Evolutionary conservation across 148 eudicot species (phyloP), one percentile per base, ranked within the genome.

Genomic region (Fallopia convolvulus): DNA sequence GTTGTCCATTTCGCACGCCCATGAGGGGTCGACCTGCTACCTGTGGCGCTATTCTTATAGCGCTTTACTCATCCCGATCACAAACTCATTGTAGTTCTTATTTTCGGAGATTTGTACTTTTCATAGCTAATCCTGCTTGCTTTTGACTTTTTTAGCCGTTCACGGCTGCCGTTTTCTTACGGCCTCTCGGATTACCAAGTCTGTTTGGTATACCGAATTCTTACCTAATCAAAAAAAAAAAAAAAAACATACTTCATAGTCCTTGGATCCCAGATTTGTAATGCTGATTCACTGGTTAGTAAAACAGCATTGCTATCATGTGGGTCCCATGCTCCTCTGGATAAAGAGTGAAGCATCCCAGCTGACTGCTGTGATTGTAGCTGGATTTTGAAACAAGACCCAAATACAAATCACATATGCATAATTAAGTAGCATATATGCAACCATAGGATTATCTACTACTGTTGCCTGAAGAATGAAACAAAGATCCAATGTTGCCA

Each of bases 321-420:
- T 26, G 99, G 98, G 82, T 96, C 93, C 99, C 99, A 93, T 41
- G 98, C 97, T 77, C 99, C 99, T 77, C 99, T 98, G 78, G 93
- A 83, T 74, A 91, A 85, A 78, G 78, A 80, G 76, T 96, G 94
- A 81, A 90, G 97, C 93, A 91, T 85, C 49, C 99, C 98, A 83
- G 93, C 89, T 83, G 99, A 91, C 81, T 87, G 94, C 80, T 93
- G 90, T 50, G 99, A 91, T 82, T 90, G 98, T 68, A 93, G 97
- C 99, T 96, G 82, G 56, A 84, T 66, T 76, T 83, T 80, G 83
- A 75, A 83, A 84, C 77, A 89, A 83, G 81, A 80, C 77, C 88
- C 81, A 83, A 84, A 84, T 89, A 88, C 78, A 81, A 82, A 88
- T 86, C 80, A 85, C 80, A 82, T 48, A 21, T 72, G 5, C 75